Percentiles rank a stretch among this genome's conserved stretches.
Conservation (phyloP, 805 yeast genomes). For the Kluyveromyces siamensis region DNA sequence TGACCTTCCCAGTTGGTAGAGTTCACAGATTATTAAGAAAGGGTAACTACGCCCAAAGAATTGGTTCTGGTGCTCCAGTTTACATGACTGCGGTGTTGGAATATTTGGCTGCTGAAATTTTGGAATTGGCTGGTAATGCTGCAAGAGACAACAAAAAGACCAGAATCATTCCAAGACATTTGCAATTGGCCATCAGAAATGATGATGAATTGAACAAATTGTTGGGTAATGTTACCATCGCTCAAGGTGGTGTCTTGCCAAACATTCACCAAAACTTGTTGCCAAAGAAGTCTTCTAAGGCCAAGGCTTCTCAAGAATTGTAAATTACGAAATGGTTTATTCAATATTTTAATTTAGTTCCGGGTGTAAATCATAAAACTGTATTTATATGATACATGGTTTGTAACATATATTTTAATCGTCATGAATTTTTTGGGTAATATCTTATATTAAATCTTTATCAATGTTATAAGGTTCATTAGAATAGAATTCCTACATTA, state of each 20-base stretch:
- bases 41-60: constrained; percentile 97
- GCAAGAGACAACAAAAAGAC: constrained; percentile 99
- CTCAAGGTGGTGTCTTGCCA: constrained; percentile 99
- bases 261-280: constrained; percentile 90
- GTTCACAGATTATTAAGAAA: constrained; percentile 93
- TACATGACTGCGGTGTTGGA: constrained; percentile 95
- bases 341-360: background rate
- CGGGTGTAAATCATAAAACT: background rate
- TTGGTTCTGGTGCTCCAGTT: constrained; percentile 99
- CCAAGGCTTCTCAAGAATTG: constrained; percentile 61
- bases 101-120: constrained; percentile 94
- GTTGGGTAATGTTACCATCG: constrained; percentile 87
- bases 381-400: background rate
- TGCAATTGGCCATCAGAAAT: constrained; percentile 96
- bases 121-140: constrained; percentile 98
- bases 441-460: background rate
- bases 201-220: constrained; percentile 97
- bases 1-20: constrained; percentile 99
- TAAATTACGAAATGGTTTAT: constrained; percentile 24
- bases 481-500: too few species aligned
- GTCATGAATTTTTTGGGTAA: background rate
- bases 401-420: constrained; percentile 1
- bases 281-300: constrained; percentile 64
- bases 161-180: constrained; percentile 97
- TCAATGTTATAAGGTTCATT: background rate